These are phyloP conservation scores for Golubevia sp. DNA, from an alignment of 1,284 basidiomycete genomes.

Conservation along the genomic window DNA sequence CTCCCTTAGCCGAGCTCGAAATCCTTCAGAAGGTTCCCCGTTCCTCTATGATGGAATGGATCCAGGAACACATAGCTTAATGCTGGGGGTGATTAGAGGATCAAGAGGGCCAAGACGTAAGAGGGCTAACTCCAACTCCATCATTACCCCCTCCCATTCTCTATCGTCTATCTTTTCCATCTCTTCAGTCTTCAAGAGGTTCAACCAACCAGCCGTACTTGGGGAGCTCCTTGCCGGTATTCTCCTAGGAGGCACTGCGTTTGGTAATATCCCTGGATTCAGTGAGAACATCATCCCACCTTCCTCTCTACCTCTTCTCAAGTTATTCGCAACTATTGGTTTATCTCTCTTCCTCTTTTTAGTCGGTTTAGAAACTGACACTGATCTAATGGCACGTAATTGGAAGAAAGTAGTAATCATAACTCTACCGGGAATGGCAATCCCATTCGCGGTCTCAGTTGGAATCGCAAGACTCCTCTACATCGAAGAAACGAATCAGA, in stretches of 20 bases:
- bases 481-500: constrained; percentile 23
- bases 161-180: background rate
- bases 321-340: constrained; percentile 29
- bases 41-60: too few relatives aligned
- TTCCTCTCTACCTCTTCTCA: constrained; percentile 21
- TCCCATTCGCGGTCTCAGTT: constrained; percentile 40
- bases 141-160: background rate
- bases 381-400: constrained; percentile 35
- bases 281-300: constrained; percentile 25
- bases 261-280: constrained; percentile 36
- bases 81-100: too few relatives aligned
- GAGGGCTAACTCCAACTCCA: background rate
- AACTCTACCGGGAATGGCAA: constrained; percentile 36
- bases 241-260: constrained; percentile 30
- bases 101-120: too few relatives aligned
- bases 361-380: constrained; percentile 44
- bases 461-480: constrained; percentile 36
- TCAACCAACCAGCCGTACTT: constrained; percentile 31
- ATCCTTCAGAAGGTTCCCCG: too few relatives aligned
- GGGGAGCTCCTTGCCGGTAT: constrained; percentile 38
- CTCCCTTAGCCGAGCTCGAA: too few relatives aligned
- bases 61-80: too few relatives aligned
- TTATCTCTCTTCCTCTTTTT: constrained; percentile 35
- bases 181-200: constrained; percentile 14
- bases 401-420: constrained; percentile 35